Evolutionary conservation across 129 eudicot species (phyloP).

Genomic region (Tagetes patula): DNA sequence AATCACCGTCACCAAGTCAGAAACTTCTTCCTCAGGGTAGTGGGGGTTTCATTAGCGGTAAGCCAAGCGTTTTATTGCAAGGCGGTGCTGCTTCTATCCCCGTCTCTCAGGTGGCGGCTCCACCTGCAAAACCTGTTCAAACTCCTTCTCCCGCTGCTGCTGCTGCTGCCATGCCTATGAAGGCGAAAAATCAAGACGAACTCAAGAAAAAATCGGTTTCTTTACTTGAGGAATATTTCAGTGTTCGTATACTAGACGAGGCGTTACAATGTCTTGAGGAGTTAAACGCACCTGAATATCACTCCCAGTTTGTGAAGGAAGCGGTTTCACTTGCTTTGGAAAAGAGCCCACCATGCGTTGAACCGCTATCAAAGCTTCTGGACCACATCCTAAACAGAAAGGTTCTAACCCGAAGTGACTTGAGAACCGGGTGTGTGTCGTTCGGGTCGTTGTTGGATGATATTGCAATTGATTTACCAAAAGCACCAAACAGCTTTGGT

Average conservation of each 20-base stretch:
- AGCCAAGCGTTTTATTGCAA: constrained; percentile 77
- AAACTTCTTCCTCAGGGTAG: constrained; percentile 78
- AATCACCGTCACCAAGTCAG: constrained; percentile 58
- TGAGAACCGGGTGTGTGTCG: constrained; percentile 49
- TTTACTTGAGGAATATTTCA: constrained; percentile 82
- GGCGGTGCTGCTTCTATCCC: constrained; percentile 48
- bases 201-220: constrained; percentile 65
- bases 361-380: constrained; percentile 61
- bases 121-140: constrained; percentile 33
- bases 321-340: constrained; percentile 69
- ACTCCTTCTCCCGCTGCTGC: constrained; percentile 35
- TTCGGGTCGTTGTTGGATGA: constrained; percentile 72
- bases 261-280: constrained; percentile 84
- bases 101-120: constrained; percentile 30
- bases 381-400: constrained; percentile 58
- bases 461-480: constrained; percentile 81
- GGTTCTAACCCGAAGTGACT: constrained; percentile 53
- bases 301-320: constrained; percentile 74
- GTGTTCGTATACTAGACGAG: constrained; percentile 72
- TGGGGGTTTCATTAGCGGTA: constrained; percentile 55
- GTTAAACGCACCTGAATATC: constrained; percentile 69
- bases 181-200: constrained; percentile 38
- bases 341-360: constrained; percentile 75
- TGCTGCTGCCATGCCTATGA: constrained; percentile 26
- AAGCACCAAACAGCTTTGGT: constrained; percentile 80